These are phyloP conservation scores for Zygosaccharomyces sapae DNA, from an alignment of 1,139 yeast species.

Conservation along the genomic window DNA sequence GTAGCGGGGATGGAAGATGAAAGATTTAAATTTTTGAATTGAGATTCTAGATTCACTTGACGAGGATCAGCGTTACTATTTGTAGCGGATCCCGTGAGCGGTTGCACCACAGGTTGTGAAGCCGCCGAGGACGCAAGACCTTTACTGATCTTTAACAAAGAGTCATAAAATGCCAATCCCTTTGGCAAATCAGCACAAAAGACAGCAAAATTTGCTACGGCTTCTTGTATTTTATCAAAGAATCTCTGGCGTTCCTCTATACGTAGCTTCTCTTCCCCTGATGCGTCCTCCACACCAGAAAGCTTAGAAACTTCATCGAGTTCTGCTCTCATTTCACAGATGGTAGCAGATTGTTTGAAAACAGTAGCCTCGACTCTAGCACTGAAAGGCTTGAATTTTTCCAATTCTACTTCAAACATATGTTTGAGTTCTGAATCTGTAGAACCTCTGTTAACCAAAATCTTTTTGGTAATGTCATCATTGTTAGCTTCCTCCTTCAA, in stretches of 20 bases:
- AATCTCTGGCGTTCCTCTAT: constrained; percentile 40
- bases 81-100: background rate
- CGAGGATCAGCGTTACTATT: background rate
- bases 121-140: constrained; percentile 21
- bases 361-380: constrained; percentile 65
- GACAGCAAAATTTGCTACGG: constrained; percentile 52
- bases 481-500: constrained; percentile 67
- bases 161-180: constrained; percentile 61
- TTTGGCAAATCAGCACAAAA: constrained; percentile 56
- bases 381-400: constrained; percentile 69
- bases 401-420: constrained; percentile 68
- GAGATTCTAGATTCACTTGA: background rate
- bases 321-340: constrained; percentile 52
- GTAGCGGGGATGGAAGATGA: background rate
- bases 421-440: constrained; percentile 56
- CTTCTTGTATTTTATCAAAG: constrained; percentile 47
- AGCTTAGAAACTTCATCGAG: constrained; percentile 55
- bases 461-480: constrained; percentile 80
- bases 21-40: background rate
- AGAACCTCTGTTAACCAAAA: constrained; percentile 62
- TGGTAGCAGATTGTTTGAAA: constrained; percentile 54
- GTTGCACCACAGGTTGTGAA: constrained; percentile 2
- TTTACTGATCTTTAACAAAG: constrained; percentile 45
- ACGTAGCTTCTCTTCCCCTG: constrained; percentile 39
- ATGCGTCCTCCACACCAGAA: constrained; percentile 39